Conservation (phyloP, 305 asterid species). For the Vinca major region DNA sequence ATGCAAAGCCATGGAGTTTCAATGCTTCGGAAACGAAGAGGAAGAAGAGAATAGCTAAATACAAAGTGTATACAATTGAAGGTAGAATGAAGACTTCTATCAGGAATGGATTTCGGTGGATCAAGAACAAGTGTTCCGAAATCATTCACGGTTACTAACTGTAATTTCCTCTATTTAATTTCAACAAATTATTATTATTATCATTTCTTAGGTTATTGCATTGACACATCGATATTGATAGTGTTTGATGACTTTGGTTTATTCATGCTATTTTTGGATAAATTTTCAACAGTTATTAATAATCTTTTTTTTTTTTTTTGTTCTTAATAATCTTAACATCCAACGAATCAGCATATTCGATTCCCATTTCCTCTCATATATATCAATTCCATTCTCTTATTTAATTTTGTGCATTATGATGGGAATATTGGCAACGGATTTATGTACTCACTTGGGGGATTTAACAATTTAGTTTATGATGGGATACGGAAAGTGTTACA, state of each 20-base stretch:
- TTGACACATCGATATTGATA: not conserved
- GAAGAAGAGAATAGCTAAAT: slow-evolving; percentile 58
- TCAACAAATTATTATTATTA: not conserved
- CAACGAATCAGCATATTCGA: not conserved
- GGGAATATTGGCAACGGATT: no score
- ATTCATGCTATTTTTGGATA: not conserved
- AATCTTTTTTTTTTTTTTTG: no score
- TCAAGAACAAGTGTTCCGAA: slow-evolving; percentile 60
- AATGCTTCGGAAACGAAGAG: slow-evolving; percentile 55
- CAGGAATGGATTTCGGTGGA: slow-evolving; percentile 59
- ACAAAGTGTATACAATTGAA: slow-evolving; percentile 57
- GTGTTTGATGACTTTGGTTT: not conserved
- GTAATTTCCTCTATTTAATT: not conserved
- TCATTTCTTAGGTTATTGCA: not conserved
- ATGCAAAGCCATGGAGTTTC: slow-evolving; percentile 48
- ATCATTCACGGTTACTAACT: slow-evolving; percentile 50
- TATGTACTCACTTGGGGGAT: no score
- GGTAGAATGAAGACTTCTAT: slow-evolving; percentile 65
- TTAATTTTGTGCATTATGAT: no score
- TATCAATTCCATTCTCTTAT: no score
- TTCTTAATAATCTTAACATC: not conserved
- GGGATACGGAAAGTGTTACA: no score
- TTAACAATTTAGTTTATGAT: no score
- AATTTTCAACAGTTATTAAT: not conserved
- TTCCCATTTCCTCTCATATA: no score